Base-by-base conservation (phyloP, 345 rosid species). In the Sapria himalayana region DNA sequence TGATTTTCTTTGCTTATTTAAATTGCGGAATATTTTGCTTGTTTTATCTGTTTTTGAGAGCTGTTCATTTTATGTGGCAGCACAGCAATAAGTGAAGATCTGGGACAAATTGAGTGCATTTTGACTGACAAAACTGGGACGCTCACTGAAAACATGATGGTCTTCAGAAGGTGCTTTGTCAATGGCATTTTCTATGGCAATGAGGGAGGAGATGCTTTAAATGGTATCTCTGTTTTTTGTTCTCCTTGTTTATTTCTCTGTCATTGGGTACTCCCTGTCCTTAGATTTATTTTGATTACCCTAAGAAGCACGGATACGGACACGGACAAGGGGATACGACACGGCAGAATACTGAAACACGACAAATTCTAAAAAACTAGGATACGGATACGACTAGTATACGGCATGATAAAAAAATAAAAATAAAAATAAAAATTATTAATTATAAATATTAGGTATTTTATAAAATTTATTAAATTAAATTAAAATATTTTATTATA, bases 81-180 rank as follows among this genome's bases (percentile, higher is more conserved):
- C 78, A 82, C 98, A 73, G 93, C 98, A 67, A 82, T 89, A 60
- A 89, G 98, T 51, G 98, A 89, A 67, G 98, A 89, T 71, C 73
- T 89, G 60, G 95, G 95, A 51, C 98, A 89, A 70, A 94, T 89
- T 56, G 98, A 89, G 69, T 82, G 82, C 67, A 79, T 89, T 57
- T 65, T 89, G 67, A 89, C 98, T 6, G 98, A 89, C 59, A 89
- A 89, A 72, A 89, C 98, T 14, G 98, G 98, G 55, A 89, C 98
- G 12, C 68, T 89, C 44, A 89, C 98, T 15, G 98, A 89, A 60
- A 89, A 89, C 63, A 79, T 27, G 55, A 89, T 89, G 98, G 77
- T 89, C 48, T 89, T 89, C 48, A 72, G 74, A 80, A 76, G 95
- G 69, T 89, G 98, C 33, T 89, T 82, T 67, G 74, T 89, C 50